Percentiles rank a stretch among this genome's conserved stretches.
These are phyloP conservation scores for Penicillium pancosmium DNA, from an alignment of 495 filamentous ascomycete genomes.

Conservation along the genomic window DNA sequence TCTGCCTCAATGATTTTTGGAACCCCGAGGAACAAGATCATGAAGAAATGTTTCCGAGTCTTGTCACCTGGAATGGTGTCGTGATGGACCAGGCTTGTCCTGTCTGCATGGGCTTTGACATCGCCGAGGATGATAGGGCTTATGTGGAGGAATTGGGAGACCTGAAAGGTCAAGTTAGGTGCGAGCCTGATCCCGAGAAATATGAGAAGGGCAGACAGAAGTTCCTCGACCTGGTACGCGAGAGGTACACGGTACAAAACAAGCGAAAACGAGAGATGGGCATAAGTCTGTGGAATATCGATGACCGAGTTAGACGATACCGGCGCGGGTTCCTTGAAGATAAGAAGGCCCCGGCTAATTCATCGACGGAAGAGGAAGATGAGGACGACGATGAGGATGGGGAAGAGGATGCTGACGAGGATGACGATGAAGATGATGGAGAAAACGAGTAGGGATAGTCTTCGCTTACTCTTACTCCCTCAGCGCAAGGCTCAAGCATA, in stretches of 20 bases:
- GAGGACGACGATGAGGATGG: neutral
- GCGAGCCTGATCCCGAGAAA: neutral
- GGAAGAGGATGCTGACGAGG: neutral
- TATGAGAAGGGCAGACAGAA: neutral
- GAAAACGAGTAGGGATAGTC: neutral
- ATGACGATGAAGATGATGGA: neutral
- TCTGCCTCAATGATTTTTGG: neutral
- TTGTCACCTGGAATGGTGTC: neutral
- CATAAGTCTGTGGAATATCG: neutral
- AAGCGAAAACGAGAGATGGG: neutral
- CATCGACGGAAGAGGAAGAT: neutral
- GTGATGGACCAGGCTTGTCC: conserved; percentile 3
- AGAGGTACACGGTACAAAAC: neutral
- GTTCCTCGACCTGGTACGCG: neutral
- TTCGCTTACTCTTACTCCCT: no score
- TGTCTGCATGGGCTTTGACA: neutral
- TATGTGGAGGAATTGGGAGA: neutral
- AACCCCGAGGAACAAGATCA: neutral
- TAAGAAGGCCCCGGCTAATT: neutral
- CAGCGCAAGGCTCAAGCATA: no score
- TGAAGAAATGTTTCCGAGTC: neutral
- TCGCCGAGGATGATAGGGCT: neutral
- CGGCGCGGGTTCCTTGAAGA: neutral
- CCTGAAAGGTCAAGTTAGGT: neutral
- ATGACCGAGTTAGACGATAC: neutral